phyloP scores from a whole-genome alignment of 805 yeast genomes.

The Candida suzukii region DNA sequence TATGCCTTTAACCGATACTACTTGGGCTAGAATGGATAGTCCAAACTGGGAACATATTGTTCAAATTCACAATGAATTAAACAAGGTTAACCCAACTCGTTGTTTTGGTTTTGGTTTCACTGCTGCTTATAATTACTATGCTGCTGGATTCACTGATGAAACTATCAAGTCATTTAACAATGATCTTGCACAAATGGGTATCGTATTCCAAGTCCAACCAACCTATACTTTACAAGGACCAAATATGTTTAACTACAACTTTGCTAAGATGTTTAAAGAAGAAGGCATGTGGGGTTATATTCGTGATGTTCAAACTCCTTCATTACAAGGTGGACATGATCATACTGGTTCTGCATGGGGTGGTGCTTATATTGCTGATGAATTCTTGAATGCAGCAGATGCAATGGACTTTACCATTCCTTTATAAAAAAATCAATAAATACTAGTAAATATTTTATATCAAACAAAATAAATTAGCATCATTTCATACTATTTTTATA shows the following conservation, averaged over 20 bases:
- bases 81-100: slow-evolving; percentile 39
- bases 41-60: slow-evolving; percentile 48
- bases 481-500: too few relatives aligned
- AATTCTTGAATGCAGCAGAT: slow-evolving; percentile 13
- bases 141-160: slow-evolving; percentile 43
- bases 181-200: slow-evolving; percentile 50
- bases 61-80: slow-evolving; percentile 38
- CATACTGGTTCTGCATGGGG: slow-evolving; percentile 16
- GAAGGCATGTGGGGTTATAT: slow-evolving; percentile 46
- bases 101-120: slow-evolving; percentile 55
- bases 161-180: slow-evolving; percentile 42
- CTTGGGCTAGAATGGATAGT: slow-evolving; percentile 58
- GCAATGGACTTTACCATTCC: slow-evolving; percentile 10
- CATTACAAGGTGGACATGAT: slow-evolving; percentile 8
- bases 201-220: slow-evolving; percentile 41
- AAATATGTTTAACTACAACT: slow-evolving; percentile 44
- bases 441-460: too few relatives aligned
- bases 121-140: slow-evolving; percentile 56
- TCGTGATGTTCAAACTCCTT: slow-evolving; percentile 9
- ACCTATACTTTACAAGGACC: slow-evolving; percentile 52
- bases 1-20: slow-evolving; percentile 52
- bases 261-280: slow-evolving; percentile 38
- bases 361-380: slow-evolving; percentile 14
- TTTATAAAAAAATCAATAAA: not conserved
- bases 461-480: too few relatives aligned